Evolutionary conservation across 2,329 filamentous ascomycete genomes (phyloP).

Genomic region (Ampelomyces quisqualis): DNA sequence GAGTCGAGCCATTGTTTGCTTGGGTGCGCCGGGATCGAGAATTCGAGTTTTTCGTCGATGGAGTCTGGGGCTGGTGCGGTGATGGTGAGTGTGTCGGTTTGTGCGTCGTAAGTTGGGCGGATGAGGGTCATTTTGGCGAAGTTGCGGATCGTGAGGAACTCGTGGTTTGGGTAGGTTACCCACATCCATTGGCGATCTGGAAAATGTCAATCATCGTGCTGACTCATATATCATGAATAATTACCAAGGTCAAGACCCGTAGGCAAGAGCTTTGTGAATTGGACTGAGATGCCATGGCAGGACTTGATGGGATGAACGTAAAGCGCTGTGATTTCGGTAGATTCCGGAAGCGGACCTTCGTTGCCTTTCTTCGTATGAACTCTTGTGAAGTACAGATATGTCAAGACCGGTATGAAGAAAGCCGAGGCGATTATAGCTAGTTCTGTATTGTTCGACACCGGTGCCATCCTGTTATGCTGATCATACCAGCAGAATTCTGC

Average conservation of each 20-base stretch:
- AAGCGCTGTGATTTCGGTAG: slow-evolving; percentile 51
- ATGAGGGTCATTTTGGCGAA: slow-evolving; percentile 65
- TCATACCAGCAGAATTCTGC: too few relatives aligned
- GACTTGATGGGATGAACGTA: slow-evolving; percentile 67
- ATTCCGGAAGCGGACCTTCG: slow-evolving; percentile 34
- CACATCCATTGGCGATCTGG: slow-evolving; percentile 67
- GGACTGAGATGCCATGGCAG: slow-evolving; percentile 61
- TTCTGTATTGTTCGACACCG: slow-evolving; percentile 22
- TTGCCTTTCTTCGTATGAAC: slow-evolving; percentile 11
- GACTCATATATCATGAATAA: neutral
- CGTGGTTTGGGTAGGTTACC: slow-evolving; percentile 53
- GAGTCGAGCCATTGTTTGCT: slow-evolving; percentile 54
- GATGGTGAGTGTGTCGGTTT: slow-evolving; percentile 52
- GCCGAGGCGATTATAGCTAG: slow-evolving; percentile 25
- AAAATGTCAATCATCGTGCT: slow-evolving; percentile 5
- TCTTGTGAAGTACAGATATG: slow-evolving; percentile 30
- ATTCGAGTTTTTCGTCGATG: slow-evolving; percentile 33
- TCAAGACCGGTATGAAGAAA: slow-evolving; percentile 36
- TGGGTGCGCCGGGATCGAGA: slow-evolving; percentile 59
- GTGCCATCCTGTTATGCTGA: too few relatives aligned
- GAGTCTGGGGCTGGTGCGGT: slow-evolving; percentile 47
- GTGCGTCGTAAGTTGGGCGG: slow-evolving; percentile 52
- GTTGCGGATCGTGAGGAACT: slow-evolving; percentile 64
- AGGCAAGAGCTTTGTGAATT: slow-evolving; percentile 53
- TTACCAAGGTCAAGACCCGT: slow-evolving; percentile 58